Percentiles rank a stretch among this genome's conserved stretches.
Conservation (phyloP, 768 basidiomycete species). For the Rubroboletus pulcherrimus region DNA sequence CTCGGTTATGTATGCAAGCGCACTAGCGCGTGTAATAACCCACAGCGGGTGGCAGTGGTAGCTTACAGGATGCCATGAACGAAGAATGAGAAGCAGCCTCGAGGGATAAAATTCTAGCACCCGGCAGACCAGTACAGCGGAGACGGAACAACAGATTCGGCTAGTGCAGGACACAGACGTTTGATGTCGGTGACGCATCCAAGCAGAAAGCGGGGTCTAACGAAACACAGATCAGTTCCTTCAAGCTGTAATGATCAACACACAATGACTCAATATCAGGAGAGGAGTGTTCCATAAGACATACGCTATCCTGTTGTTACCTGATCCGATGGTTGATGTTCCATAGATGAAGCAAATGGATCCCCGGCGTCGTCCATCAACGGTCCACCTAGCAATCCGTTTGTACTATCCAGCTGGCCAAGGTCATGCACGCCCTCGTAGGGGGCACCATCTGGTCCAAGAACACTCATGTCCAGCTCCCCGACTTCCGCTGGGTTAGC, state of each 20-base stretch:
- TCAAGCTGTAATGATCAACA: not conserved
- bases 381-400: conserved; percentile 55
- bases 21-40: not conserved
- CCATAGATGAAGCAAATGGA: conserved; percentile 46
- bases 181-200: not conserved
- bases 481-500: conserved; percentile 36
- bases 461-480: conserved; percentile 57
- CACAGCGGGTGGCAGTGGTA: not conserved
- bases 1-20: not conserved
- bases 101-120: not conserved
- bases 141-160: not conserved
- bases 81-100: not conserved
- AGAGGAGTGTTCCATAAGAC: not conserved
- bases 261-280: conserved; percentile 7
- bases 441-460: conserved; percentile 63
- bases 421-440: conserved; percentile 53
- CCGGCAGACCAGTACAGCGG: not conserved
- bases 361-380: conserved; percentile 59
- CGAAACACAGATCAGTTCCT: conserved; percentile 4
- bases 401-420: conserved; percentile 50
- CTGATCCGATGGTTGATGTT: conserved; percentile 15
- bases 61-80: not conserved
- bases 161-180: not conserved
- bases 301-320: conserved; percentile 9
- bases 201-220: not conserved